Evolutionary conservation across 2,329 filamentous ascomycete species (phyloP).

Genomic region (Penicillium sp.): DNA sequence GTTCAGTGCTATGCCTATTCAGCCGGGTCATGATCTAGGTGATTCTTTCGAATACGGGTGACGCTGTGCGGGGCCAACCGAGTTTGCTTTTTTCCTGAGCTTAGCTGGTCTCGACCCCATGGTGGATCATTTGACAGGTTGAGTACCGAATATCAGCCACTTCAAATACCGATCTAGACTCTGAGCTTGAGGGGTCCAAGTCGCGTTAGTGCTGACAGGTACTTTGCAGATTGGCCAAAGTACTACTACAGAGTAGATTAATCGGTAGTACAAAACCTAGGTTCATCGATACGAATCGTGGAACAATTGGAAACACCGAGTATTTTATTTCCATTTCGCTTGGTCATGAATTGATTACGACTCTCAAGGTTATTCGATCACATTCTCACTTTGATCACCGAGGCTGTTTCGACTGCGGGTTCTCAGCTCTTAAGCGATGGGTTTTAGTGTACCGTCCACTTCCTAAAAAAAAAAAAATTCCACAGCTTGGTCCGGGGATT

Average conservation of each 20-base stretch:
- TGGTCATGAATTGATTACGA: too few species aligned
- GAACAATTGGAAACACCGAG: not conserved
- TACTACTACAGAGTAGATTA: not conserved
- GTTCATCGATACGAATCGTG: not conserved
- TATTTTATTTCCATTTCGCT: too few species aligned
- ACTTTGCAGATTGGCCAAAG: not conserved
- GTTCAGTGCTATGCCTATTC: not conserved
- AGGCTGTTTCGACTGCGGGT: not conserved
- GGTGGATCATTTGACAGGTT: not conserved
- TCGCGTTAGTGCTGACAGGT: not conserved
- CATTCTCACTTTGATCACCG: not conserved
- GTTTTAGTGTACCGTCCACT: not conserved
- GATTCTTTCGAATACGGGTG: not conserved
- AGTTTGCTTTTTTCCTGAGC: not conserved
- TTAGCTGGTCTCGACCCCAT: not conserved
- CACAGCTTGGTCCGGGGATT: slow-evolving; percentile 1
- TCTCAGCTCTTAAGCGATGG: not conserved
- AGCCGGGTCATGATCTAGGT: not conserved
- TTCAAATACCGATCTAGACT: not conserved
- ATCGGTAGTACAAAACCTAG: not conserved
- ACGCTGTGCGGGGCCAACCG: not conserved
- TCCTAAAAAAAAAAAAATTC: not conserved
- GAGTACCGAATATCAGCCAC: not conserved
- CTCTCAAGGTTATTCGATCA: not conserved
- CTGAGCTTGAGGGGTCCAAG: not conserved